Conservation (phyloP, 352 stramenopile genomes). For the Phytophthora sansomeana region DNA sequence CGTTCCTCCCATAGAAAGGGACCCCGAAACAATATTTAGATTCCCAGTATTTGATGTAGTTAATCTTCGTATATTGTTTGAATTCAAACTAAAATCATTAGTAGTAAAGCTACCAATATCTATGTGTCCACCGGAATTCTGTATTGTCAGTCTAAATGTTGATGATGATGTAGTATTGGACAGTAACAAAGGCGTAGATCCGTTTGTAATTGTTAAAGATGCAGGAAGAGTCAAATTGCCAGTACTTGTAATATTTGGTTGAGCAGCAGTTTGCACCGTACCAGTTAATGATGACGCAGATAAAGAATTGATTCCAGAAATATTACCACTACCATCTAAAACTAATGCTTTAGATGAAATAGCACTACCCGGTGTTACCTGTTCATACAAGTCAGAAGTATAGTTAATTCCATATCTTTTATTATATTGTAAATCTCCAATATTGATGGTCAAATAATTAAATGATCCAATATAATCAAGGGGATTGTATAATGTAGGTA, state of each 20-base stretch:
- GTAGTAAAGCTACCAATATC: too few relatives aligned
- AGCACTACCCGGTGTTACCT: background rate
- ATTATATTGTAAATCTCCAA: slow-evolving; percentile 6
- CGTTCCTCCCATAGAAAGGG: too few relatives aligned
- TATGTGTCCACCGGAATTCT: background rate
- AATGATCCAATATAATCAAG: background rate
- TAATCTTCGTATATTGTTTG: too few relatives aligned
- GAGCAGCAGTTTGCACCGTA: background rate
- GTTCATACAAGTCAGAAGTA: slow-evolving; percentile 1
- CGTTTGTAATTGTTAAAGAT: background rate
- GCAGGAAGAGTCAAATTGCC: slow-evolving; percentile 3
- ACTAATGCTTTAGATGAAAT: background rate
- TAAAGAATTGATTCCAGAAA: background rate
- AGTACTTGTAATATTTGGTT: background rate
- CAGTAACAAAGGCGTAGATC: background rate
- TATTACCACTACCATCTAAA: background rate
- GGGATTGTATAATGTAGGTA: slow-evolving; percentile 5
- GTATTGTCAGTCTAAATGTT: background rate
- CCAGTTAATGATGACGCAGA: slow-evolving; percentile 2
- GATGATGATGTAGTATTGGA: background rate
- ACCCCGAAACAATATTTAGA: too few relatives aligned
- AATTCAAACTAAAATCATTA: too few relatives aligned
- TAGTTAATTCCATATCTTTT: slow-evolving; percentile 1
- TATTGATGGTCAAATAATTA: background rate
- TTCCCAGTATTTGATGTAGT: too few relatives aligned